phyloP scores from a whole-genome alignment of 805 yeast species.

The Yarrowia yakushimensis region DNA sequence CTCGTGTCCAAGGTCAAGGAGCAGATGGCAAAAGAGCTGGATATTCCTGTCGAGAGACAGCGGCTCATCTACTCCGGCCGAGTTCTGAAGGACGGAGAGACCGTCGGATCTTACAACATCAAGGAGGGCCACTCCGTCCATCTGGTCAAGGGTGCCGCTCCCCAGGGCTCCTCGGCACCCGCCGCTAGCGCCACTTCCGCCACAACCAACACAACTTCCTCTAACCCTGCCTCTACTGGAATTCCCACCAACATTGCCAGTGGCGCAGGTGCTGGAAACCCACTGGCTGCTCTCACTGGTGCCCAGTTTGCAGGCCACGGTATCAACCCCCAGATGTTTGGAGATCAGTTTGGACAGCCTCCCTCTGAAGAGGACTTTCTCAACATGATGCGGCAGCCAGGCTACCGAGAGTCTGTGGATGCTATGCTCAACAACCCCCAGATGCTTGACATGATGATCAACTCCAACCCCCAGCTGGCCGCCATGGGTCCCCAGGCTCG shows the following conservation, averaged over 20 bases:
- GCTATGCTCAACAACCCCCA: slow-evolving; percentile 82
- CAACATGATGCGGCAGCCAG: slow-evolving; percentile 74
- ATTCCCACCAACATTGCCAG: slow-evolving; percentile 81
- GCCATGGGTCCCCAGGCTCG: slow-evolving; percentile 84
- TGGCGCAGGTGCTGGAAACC: slow-evolving; percentile 85
- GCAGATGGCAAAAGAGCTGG: slow-evolving; percentile 55
- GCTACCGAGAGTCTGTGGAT: slow-evolving; percentile 76
- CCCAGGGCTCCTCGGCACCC: slow-evolving; percentile 35
- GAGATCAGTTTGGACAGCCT: slow-evolving; percentile 79
- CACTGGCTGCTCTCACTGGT: slow-evolving; percentile 87
- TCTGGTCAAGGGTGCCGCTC: slow-evolving; percentile 75
- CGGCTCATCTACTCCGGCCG: slow-evolving; percentile 91
- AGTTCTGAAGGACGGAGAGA: slow-evolving; percentile 80
- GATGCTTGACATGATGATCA: slow-evolving; percentile 77
- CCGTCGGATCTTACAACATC: slow-evolving; percentile 71
- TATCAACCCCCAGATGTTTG: slow-evolving; percentile 87
- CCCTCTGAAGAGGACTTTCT: slow-evolving; percentile 75
- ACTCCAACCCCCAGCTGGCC: slow-evolving; percentile 78
- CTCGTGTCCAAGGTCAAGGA: slow-evolving; percentile 70
- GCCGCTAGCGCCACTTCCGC: slow-evolving; percentile 33
- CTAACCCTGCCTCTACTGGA: slow-evolving; percentile 32
- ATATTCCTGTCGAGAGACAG: slow-evolving; percentile 73
- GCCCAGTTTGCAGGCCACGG: slow-evolving; percentile 94
- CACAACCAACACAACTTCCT: slow-evolving; percentile 27
- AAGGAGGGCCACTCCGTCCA: slow-evolving; percentile 86